Evolutionary conservation across 176 grass and related monocot species (phyloP).

Genomic region (Aechmea fasciata): DNA sequence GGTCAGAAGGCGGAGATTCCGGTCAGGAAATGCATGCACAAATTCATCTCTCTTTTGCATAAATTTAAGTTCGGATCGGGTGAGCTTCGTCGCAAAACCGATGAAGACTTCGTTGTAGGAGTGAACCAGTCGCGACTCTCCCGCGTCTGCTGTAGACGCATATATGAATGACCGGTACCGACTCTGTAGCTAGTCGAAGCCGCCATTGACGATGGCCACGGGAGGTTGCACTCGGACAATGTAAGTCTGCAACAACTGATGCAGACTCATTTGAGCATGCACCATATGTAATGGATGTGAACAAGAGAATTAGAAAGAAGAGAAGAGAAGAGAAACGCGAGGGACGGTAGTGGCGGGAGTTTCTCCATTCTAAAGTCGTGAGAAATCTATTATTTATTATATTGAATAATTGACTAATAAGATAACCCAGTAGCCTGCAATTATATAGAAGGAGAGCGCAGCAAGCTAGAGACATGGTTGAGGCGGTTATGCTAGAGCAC

Average conservation of each 20-base stretch:
- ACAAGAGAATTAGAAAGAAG: no score
- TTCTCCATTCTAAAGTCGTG: no score
- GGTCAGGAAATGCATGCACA: constrained; percentile 26
- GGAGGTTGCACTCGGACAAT: neutral
- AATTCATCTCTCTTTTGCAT: constrained; percentile 11
- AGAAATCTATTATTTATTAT: no score
- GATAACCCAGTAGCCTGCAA: no score
- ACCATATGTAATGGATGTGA: no score
- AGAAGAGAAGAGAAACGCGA: no score
- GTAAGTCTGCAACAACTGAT: neutral
- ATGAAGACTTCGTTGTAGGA: constrained; percentile 22
- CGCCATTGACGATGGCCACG: neutral
- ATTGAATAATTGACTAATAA: no score
- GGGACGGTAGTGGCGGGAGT: no score
- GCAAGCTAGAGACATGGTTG: no score
- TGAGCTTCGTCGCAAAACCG: constrained; percentile 20
- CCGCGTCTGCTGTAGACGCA: neutral
- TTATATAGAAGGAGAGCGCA: no score
- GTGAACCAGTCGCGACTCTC: constrained; percentile 14
- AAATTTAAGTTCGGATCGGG: constrained; percentile 13
- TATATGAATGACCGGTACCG: neutral
- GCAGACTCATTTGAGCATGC: no score
- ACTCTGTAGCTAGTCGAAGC: neutral
- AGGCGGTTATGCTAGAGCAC: no score
- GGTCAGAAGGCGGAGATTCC: constrained; percentile 14